phyloP scores from a whole-genome alignment of 139 green algal genomes.

The Yamagishiella unicocca region DNA sequence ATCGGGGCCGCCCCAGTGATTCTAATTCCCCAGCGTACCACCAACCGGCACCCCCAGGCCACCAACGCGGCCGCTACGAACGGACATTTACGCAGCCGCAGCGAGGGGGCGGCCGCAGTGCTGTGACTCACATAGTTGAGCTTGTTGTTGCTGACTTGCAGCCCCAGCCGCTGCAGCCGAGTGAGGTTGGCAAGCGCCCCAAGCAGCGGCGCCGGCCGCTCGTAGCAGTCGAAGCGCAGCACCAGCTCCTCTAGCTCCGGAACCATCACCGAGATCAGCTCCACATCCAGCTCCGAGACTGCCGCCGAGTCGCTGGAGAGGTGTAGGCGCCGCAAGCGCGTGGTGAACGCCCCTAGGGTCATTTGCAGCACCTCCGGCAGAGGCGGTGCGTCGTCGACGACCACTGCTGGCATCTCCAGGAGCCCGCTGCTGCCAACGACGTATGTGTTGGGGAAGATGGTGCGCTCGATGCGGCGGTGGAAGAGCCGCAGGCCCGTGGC shows the following conservation, averaged over 20 bases:
- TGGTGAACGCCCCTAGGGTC: neutral
- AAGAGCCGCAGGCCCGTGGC: neutral
- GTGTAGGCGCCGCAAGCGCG: neutral
- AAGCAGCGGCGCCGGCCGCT: constrained; percentile 17
- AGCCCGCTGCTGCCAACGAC: neutral
- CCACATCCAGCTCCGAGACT: constrained; percentile 24
- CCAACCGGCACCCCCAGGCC: no score
- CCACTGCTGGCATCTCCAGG: constrained; percentile 11
- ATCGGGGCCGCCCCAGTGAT: no score
- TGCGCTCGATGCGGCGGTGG: constrained; percentile 13
- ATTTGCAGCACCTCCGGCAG: neutral
- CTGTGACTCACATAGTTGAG: constrained; percentile 38
- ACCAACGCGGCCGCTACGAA: no score
- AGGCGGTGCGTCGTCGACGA: constrained; percentile 35
- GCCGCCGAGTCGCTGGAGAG: neutral
- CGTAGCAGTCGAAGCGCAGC: neutral
- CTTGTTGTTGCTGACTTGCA: neutral
- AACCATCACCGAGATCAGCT: neutral
- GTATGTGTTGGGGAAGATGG: neutral
- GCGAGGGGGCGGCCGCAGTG: no score
- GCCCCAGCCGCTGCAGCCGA: neutral
- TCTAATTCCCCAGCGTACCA: no score
- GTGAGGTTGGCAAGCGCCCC: neutral
- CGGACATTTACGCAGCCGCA: no score
- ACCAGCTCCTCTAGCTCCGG: constrained; percentile 2